Percentiles rank a stretch among this genome's conserved stretches.
Conservation (phyloP, 345 rosid species). For the Capsella bursapastoris region DNA sequence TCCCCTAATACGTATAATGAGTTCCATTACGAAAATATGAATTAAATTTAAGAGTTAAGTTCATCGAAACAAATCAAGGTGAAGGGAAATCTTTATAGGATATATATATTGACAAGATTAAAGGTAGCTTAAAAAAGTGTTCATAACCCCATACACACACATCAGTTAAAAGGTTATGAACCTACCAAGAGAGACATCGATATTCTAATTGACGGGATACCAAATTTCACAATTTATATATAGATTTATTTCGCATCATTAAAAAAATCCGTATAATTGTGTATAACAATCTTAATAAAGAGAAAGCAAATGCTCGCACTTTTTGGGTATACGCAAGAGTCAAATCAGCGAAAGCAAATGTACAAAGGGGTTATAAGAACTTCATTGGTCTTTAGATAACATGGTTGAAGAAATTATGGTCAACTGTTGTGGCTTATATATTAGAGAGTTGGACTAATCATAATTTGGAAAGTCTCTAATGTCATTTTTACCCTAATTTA, state of each 20-base stretch:
- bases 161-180: background rate
- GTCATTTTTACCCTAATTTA: background rate
- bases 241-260: background rate
- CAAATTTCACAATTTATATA: background rate
- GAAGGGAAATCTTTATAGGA: background rate
- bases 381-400: background rate
- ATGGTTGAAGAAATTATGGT: conserved; percentile 12
- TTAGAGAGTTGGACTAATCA: conserved; percentile 18
- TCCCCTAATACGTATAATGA: conserved; percentile 8
- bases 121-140: background rate
- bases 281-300: background rate
- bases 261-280: background rate
- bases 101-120: no score
- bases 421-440: conserved; percentile 22
- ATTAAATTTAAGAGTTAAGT: background rate
- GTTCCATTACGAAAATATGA: background rate
- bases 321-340: background rate
- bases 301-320: background rate
- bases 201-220: background rate
- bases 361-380: background rate
- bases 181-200: background rate
- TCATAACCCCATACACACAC: background rate
- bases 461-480: conserved; percentile 2
- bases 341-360: background rate
- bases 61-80: background rate